phyloP scores from a whole-genome alignment of 208 protist species.

The Crithidia fasciculata region DNA sequence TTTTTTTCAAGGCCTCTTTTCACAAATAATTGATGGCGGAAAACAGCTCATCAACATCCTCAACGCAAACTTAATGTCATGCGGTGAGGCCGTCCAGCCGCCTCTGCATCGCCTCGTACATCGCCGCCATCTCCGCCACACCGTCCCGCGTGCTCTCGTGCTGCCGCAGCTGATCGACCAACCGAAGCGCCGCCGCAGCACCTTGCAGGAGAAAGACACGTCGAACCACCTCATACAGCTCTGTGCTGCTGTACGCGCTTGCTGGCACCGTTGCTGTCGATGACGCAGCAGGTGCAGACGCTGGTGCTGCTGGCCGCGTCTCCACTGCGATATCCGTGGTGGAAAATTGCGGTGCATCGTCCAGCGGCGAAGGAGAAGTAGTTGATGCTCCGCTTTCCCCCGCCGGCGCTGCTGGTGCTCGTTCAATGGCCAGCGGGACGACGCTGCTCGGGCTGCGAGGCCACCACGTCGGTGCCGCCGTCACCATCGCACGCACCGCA shows the following conservation, averaged over 20 bases:
- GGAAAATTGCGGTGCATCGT: not conserved
- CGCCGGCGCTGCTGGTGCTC: not conserved
- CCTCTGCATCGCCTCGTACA: constrained; percentile 32
- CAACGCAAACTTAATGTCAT: no score
- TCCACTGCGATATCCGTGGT: not conserved
- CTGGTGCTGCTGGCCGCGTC: not conserved
- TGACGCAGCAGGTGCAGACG: not conserved
- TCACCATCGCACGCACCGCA: constrained; percentile 23
- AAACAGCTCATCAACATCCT: no score
- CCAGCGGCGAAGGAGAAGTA: not conserved
- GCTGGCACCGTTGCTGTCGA: not conserved
- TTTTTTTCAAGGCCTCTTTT: no score
- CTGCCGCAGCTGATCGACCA: constrained; percentile 20
- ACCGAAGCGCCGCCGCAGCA: constrained; percentile 20
- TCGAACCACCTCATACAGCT: constrained; percentile 29
- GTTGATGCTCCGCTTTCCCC: not conserved
- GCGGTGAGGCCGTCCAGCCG: constrained; percentile 11
- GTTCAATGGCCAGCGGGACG: not conserved
- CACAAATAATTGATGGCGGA: no score
- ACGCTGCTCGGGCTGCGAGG: no score
- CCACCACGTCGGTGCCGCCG: constrained; percentile 1
- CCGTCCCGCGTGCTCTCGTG: constrained; percentile 22
- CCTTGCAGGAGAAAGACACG: constrained; percentile 34
- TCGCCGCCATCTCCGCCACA: constrained; percentile 24
- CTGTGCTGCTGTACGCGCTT: constrained; percentile 19